Evolutionary conservation across 768 basidiomycete genomes (phyloP), one percentile per base, ranked within the genome.

Genomic region (Tricholoma hemisulphureum): DNA sequence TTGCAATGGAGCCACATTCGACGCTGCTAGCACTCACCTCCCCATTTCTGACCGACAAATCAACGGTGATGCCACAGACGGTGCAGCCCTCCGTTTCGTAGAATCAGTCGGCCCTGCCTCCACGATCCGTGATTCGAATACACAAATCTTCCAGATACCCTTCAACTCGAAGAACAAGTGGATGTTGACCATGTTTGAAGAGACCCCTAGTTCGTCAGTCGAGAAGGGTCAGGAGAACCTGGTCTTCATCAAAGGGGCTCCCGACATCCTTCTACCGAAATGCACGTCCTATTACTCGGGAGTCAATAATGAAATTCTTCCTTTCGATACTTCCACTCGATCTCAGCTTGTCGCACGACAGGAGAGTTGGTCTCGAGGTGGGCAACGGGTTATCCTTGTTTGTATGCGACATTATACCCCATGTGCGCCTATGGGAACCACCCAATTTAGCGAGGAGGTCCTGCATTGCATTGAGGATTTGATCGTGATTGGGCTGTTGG

Each of bases 1-100:
- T 8, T 87, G 85, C 69, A 86, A 85, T 55, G 80, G 78, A 2
- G 84, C 84, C 0, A 73, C 73, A 39, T 85, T 85, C 43, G 80
- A 80, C 32, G 66, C 68, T 6, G n/a, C 57, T 59, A 26, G 66
- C 53, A n/a, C 56, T 54, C 46, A 58, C 58, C 10, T 70, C 69
- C 35, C 64, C 6, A 32, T 74, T 3, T 66, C 69, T 4, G 72
- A 76, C 13, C 74, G 74, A 24, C 56, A 63, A 53, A 64, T 74
- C 64, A 75, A 74, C 51, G 78, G 78, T 9, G 82, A 84, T 63
- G 77, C 82, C 2, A 84, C 82, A 0, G 83, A 85, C 51, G 77
- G 77, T 11, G 82, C 82, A 14, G 69, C 84, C 31, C 74, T 84
- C n/a, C 80, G 81, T 49, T 83, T 83, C 60, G 68, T 75, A 2